Evolutionary conservation across 345 rosid species (phyloP).

Genomic region (Laguncularia racemosa): DNA sequence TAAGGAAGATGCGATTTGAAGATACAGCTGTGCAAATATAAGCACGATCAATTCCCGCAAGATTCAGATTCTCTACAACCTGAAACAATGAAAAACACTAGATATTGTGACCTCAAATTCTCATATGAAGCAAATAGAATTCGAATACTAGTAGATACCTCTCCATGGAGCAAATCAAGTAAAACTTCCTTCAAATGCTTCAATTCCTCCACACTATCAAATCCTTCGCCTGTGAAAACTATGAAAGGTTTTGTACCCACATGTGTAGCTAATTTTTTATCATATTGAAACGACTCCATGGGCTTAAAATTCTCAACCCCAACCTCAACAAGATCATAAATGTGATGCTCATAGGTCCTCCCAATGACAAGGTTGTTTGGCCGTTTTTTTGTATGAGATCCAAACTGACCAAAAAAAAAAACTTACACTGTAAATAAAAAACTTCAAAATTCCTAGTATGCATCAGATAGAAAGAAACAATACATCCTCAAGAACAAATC

Average conservation of each 20-base stretch:
- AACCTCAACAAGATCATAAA: conserved; percentile 89
- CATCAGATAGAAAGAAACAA: background rate
- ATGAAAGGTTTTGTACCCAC: conserved; percentile 84
- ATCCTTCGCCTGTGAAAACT: conserved; percentile 75
- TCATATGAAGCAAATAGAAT: background rate
- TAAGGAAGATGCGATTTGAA: conserved; percentile 47
- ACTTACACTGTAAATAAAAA: background rate
- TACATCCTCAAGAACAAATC: no score
- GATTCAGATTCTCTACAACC: conserved; percentile 86
- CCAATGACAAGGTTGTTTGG: conserved; percentile 88
- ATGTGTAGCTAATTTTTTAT: conserved; percentile 70
- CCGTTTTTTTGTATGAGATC: conserved; percentile 85
- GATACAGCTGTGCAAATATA: conserved; percentile 82
- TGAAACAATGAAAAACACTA: conserved; percentile 22
- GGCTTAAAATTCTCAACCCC: conserved; percentile 84
- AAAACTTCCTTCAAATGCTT: conserved; percentile 88
- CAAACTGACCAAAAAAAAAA: conserved; percentile 45
- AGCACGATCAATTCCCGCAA: conserved; percentile 77
- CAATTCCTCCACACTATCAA: conserved; percentile 67
- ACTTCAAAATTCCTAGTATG: background rate
- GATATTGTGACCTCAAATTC: no score
- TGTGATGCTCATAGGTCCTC: conserved; percentile 71
- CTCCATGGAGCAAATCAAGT: conserved; percentile 76
- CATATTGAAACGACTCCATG: conserved; percentile 50
- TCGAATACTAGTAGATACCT: conserved; percentile 31